Base-by-base conservation (phyloP, 2,329 filamentous ascomycete species). In the Talaromyces sp. region DNA sequence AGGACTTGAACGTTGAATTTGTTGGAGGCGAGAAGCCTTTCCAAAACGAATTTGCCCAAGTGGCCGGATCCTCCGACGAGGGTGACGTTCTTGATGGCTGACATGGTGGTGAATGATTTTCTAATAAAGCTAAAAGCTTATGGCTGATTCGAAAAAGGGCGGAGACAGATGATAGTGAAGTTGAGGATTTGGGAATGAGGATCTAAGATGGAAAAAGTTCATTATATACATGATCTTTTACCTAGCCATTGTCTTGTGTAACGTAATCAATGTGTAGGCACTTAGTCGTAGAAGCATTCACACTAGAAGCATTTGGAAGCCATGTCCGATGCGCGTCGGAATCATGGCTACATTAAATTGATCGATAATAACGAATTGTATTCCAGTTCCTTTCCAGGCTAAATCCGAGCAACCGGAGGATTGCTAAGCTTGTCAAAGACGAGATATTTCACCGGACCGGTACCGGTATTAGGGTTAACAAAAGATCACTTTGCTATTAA, bases 1-100 rank as follows among this genome's bases (percentile, higher is more conserved):
- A 89, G 80, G 45, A 86, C 79, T 8, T 84, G 86, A 63, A 88
- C 77, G 64, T 81, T 78, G 76, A 89, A 86, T 27, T 75, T 73
- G n/a, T 74, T 75, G 4, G 74, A 67, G 2, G 77, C 70, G 6
- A 80, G 70, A 56, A 84, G 79, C 4, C 76, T 74, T 11, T 75
- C 64, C 29, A 83, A 71, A 51, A 83, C 72, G 63, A 67, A 65
- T 25, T 31, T 47, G 10, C 63, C 63, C 56, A 65, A n/a, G 36
- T 2, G 43, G 34, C 63, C 63, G 29, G 63, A 53, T 40, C 22
- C 63, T n/a, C 63, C 63, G 58, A 65, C 58, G 47, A 65, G 54
- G n/a, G 63, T 65, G 47, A 65, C 58, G 47, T 65, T 65, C 19
- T 65, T 60, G 10, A 65, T 65, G 8, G 63, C 38, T 47, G 63